Evolutionary conservation across 192 early-diverging fungal genomes (phyloP), one percentile per base, ranked within the genome.

Genomic region (Coemansia guatemalensis): DNA sequence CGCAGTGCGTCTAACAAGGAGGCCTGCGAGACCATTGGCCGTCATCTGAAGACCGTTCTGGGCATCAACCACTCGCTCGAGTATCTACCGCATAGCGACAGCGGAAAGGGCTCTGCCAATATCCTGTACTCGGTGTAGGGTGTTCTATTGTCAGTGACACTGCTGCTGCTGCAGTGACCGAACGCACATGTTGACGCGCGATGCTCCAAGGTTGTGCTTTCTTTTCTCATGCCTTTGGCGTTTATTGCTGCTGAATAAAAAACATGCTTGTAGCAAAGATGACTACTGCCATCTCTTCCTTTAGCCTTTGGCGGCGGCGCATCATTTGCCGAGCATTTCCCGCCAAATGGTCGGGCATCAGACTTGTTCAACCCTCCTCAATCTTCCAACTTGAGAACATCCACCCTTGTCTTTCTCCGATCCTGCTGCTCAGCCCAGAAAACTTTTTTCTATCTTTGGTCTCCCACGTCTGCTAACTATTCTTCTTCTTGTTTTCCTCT

Each of bases 21-120:
- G 59, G 61, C 69, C 18, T 81, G 78, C 35, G 65, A 68, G 65
- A 56, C 65, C 22, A 64, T 74, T 66, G 88, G 88, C 26, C 76
- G 75, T 44, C 82, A 90, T 47, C 60, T 90, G 49, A 87, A 85
- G 65, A 39, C 68, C 54, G 67, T 82, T 21, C 61, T 90, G 24
- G 79, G 74, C 25, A 56, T 85, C 47, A 74, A 57, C 56, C 68
- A 74, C 56, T 44, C 48, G 25, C 81, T 88, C 44, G 85, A 85
- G 55, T 90, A 87, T 55, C 59, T 81, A 48, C 75, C 85, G 58
- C 88, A 89, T 59, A 66, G 69, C 39, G 82, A 85, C 55, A 64
- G 67, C 18, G 53, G 64, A 59, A 81, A 74, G 62, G 69, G 54
- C 48, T 58, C 56, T 11, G 18, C 50, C 55, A 67, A 61, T 8